phyloP scores from a whole-genome alignment of 805 yeast genomes.

The Wickerhamiella allomyrinae region DNA sequence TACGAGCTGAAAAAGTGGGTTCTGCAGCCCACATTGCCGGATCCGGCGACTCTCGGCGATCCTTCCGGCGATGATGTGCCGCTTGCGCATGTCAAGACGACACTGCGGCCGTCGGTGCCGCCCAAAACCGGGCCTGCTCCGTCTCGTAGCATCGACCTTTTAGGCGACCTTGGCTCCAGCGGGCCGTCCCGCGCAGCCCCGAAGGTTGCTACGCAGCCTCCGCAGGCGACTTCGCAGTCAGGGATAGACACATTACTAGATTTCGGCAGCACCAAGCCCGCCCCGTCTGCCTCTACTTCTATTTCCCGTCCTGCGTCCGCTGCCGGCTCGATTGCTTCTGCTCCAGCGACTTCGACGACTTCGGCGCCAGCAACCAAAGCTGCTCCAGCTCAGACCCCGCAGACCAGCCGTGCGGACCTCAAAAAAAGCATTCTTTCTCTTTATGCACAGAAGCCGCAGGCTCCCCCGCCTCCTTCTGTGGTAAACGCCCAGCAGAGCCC shows the following conservation, averaged over 20 bases:
- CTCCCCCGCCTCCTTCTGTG: conserved; percentile 16
- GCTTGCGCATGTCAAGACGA: conserved; percentile 11
- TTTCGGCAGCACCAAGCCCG: neutral
- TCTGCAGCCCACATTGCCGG: conserved; percentile 32
- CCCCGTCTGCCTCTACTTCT: neutral
- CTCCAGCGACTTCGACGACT: conserved; percentile 2
- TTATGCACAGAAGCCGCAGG: conserved; percentile 49
- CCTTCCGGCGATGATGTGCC: conserved; percentile 15
- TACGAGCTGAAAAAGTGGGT: conserved; percentile 88
- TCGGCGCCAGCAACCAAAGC: conserved; percentile 9
- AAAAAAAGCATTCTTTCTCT: conserved; percentile 84
- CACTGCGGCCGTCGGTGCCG: neutral
- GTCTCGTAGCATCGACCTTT: neutral
- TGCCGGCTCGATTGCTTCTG: neutral
- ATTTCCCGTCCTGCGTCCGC: neutral
- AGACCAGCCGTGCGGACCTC: conserved; percentile 55
- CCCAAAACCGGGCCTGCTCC: neutral
- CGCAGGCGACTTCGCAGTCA: too few relatives aligned
- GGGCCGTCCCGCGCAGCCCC: conserved; percentile 1
- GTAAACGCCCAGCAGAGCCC: conserved; percentile 4
- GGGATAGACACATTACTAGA: too few relatives aligned
- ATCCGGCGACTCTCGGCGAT: conserved; percentile 33
- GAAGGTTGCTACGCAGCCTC: conserved; percentile 1
- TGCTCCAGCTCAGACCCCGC: conserved; percentile 14
- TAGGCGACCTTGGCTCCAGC: neutral